Evolutionary conservation across 805 yeast species (phyloP), one percentile per base, ranked within the genome.

Genomic region (Candida sonorensis): DNA sequence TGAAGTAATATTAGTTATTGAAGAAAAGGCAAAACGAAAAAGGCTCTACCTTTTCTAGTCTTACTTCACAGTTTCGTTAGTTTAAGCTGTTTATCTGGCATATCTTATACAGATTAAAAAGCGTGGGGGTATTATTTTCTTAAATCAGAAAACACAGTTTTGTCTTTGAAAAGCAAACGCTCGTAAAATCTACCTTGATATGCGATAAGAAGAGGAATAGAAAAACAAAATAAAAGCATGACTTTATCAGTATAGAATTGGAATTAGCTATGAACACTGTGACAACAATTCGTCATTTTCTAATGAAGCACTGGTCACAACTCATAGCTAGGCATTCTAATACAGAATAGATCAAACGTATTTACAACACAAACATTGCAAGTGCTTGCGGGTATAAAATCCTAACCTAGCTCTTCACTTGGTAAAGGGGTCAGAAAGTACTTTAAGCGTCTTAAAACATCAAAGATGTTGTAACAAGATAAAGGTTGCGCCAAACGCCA

Each of bases 401-500:
- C 7, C 7, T 19, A 19, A 10, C 21, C 7, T 8, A 19, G 10
- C 10, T 7, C 7, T 19, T 10, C 21, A 19, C 21, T 19, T 10
- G 10, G 21, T 19, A 8, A 21, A 31, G 33, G 52, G 51, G 46
- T 54, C 59, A 54, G 59, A 54, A 53, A 39, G 56, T 54, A 45
- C 55, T 38, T 27, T 34, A 38, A 44, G 55, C 58, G 56, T 51
- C 53, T 44, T 45, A 40, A 31, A 38, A 35, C 38, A 38, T 34
- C 39, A 36, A 30, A 34, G 37, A 42, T 33, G 44, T 30, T 39
- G 59, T 53, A 55, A 53, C 59, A 55, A 55, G 58, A 41, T 41
- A 44, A 29, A 44, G 42, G 37, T 48, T 51, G 58, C 56, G 58
- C 51, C 57, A 43, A 46, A 51, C 58, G 60, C 57, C 31, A 25